These are phyloP conservation scores for Sonneratia alba DNA, from an alignment of 345 rosid species.

Conservation along the genomic window DNA sequence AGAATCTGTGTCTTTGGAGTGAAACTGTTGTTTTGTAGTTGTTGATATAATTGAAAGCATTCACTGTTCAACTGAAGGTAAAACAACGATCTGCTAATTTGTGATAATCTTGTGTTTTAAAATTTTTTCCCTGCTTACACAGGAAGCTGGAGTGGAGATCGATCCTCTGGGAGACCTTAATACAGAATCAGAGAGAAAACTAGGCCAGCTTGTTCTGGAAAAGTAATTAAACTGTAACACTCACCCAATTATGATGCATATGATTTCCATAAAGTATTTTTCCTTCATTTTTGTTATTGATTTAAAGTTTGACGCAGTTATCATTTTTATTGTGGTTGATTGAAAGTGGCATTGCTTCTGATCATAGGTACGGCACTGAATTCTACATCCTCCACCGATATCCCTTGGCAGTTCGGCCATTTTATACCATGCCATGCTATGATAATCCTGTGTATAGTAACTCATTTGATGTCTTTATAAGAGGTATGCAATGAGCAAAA, in stretches of 20 bases:
- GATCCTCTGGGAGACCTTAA: slow-evolving; percentile 88
- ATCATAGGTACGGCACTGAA: slow-evolving; percentile 66
- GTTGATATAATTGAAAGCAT: not conserved
- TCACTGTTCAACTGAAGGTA: not conserved
- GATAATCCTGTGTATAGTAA: slow-evolving; percentile 68
- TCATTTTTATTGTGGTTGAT: not conserved
- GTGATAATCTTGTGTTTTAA: not conserved
- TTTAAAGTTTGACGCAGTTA: not conserved
- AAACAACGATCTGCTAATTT: not conserved
- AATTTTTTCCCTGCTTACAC: slow-evolving; percentile 16
- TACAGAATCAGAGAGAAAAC: slow-evolving; percentile 79
- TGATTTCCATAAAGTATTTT: not conserved
- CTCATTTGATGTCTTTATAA: slow-evolving; percentile 88
- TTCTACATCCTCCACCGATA: slow-evolving; percentile 78
- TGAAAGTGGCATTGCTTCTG: slow-evolving; percentile 6
- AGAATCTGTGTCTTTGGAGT: not conserved
- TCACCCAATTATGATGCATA: not conserved
- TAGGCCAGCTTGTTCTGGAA: slow-evolving; percentile 77
- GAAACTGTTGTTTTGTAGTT: not conserved
- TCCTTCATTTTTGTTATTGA: not conserved
- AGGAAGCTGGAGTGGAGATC: slow-evolving; percentile 79
- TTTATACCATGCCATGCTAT: slow-evolving; percentile 88
- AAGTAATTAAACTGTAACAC: slow-evolving; percentile 32
- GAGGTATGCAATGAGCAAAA: slow-evolving; percentile 37
- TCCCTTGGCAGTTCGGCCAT: slow-evolving; percentile 78